Percentiles rank a stretch among this genome's conserved stretches.
These are phyloP conservation scores for Scheffersomyces spartinae DNA, from an alignment of 805 yeast species.

Conservation along the genomic window DNA sequence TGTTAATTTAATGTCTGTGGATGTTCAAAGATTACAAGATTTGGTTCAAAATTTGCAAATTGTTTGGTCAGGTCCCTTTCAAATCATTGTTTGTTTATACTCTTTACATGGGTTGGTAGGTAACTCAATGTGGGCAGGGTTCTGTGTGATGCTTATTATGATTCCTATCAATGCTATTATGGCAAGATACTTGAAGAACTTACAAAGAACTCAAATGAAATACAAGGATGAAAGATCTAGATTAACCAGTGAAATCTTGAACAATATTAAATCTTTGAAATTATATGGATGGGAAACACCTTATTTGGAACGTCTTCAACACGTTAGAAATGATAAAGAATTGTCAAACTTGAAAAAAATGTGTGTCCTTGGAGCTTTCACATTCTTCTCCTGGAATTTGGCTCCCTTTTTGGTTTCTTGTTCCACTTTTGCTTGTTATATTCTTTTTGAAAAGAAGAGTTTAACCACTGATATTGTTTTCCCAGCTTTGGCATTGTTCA, in stretches of 20 bases:
- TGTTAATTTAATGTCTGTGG: slow-evolving; percentile 90
- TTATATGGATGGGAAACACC: slow-evolving; percentile 95
- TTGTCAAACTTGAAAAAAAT: slow-evolving; percentile 62
- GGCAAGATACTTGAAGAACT: slow-evolving; percentile 52
- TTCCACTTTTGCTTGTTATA: slow-evolving; percentile 77
- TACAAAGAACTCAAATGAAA: slow-evolving; percentile 81
- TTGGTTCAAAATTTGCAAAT: slow-evolving; percentile 67
- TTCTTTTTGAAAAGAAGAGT: slow-evolving; percentile 47
- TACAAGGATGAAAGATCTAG: slow-evolving; percentile 89
- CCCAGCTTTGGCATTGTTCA: slow-evolving; percentile 83
- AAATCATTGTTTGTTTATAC: slow-evolving; percentile 61
- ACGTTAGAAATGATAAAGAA: slow-evolving; percentile 84
- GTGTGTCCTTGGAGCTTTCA: slow-evolving; percentile 60
- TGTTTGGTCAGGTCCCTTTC: slow-evolving; percentile 91
- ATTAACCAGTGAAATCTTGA: slow-evolving; percentile 75
- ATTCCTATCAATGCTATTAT: slow-evolving; percentile 69
- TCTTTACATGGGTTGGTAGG: slow-evolving; percentile 69
- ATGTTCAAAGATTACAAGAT: slow-evolving; percentile 80
- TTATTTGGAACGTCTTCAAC: slow-evolving; percentile 56
- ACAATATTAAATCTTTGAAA: slow-evolving; percentile 85
- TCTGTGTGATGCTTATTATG: slow-evolving; percentile 61
- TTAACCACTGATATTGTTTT: slow-evolving; percentile 85
- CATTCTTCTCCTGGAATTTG: slow-evolving; percentile 68
- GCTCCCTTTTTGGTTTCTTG: slow-evolving; percentile 88
- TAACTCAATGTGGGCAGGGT: slow-evolving; percentile 95